Conservation (phyloP, 208 protist species). For the Leishmania mexicana region DNA sequence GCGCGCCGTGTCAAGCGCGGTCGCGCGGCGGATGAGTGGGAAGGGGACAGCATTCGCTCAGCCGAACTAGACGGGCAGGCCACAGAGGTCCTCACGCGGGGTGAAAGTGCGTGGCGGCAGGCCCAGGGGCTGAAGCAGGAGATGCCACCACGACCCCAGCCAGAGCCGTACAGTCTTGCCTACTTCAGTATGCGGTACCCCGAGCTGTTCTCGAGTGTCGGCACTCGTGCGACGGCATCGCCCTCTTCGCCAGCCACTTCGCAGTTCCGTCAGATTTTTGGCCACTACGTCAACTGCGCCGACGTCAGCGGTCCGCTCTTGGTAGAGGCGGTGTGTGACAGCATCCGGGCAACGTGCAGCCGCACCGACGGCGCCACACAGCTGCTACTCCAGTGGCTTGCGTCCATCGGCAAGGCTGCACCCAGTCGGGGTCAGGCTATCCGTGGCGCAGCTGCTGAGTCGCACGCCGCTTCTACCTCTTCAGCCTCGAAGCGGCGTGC, state of each 20-base stretch:
- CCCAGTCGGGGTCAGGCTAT: background rate
- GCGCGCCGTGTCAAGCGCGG: conserved; percentile 3
- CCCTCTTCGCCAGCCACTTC: background rate
- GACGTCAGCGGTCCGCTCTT: conserved; percentile 57
- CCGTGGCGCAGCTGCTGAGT: background rate
- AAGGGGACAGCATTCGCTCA: background rate
- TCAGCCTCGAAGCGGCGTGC: background rate
- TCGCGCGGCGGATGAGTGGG: conserved; percentile 7
- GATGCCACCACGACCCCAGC: background rate
- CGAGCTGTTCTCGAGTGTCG: conserved; percentile 20
- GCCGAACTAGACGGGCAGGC: background rate
- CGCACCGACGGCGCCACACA: conserved; percentile 41
- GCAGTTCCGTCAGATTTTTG: conserved; percentile 31
- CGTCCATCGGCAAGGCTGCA: conserved; percentile 15
- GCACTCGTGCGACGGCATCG: background rate
- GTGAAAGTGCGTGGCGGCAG: background rate
- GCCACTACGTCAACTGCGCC: conserved; percentile 86
- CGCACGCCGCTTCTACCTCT: background rate
- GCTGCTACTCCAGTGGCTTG: conserved; percentile 34
- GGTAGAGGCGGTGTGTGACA: conserved; percentile 43
- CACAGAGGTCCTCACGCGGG: background rate
- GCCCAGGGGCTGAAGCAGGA: background rate
- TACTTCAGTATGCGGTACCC: conserved; percentile 37
- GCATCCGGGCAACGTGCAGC: conserved; percentile 37
- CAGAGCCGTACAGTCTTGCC: conserved; percentile 14